A percentile compares a stretch with the other conserved stretches of the same genome.
These are phyloP conservation scores for Aspergillus sclerotiicarbonarius DNA, from an alignment of 495 filamentous ascomycete genomes.

Conservation along the genomic window DNA sequence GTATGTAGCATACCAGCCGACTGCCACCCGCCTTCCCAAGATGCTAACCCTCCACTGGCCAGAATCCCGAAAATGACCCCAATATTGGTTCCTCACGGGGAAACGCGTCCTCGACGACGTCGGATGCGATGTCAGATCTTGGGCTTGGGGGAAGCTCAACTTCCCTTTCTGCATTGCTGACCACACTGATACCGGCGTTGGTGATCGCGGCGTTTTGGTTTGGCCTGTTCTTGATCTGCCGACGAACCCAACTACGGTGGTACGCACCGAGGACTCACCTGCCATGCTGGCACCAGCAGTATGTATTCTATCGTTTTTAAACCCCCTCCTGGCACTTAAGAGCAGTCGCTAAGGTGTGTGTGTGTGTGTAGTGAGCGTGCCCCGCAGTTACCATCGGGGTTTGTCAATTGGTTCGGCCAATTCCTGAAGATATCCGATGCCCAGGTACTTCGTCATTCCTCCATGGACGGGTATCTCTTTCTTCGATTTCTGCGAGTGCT, in stretches of 20 bases:
- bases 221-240: slow-evolving; percentile 69
- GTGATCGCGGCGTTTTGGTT: slow-evolving; percentile 66
- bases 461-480: slow-evolving; percentile 79
- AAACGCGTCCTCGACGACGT: slow-evolving; percentile 38
- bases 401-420: slow-evolving; percentile 61
- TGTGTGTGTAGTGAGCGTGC: slow-evolving; percentile 29
- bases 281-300: slow-evolving; percentile 65
- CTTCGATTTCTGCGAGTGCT: slow-evolving; percentile 73
- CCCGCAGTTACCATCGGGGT: slow-evolving; percentile 44
- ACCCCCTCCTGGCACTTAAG: neutral
- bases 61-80: slow-evolving; percentile 42
- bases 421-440: slow-evolving; percentile 61
- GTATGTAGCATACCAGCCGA: slow-evolving; percentile 13
- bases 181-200: slow-evolving; percentile 69
- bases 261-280: slow-evolving; percentile 85
- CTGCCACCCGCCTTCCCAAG: neutral
- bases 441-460: slow-evolving; percentile 61
- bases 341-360: neutral
- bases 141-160: slow-evolving; percentile 31
- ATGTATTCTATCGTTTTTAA: slow-evolving; percentile 20
- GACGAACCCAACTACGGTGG: slow-evolving; percentile 67
- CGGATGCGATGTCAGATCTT: slow-evolving; percentile 30
- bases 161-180: slow-evolving; percentile 56
- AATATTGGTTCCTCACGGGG: slow-evolving; percentile 45
- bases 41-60: slow-evolving; percentile 3